These are phyloP conservation scores for Zymoseptoria pseudotritici DNA, from an alignment of 2,329 filamentous ascomycete genomes.

Conservation along the genomic window DNA sequence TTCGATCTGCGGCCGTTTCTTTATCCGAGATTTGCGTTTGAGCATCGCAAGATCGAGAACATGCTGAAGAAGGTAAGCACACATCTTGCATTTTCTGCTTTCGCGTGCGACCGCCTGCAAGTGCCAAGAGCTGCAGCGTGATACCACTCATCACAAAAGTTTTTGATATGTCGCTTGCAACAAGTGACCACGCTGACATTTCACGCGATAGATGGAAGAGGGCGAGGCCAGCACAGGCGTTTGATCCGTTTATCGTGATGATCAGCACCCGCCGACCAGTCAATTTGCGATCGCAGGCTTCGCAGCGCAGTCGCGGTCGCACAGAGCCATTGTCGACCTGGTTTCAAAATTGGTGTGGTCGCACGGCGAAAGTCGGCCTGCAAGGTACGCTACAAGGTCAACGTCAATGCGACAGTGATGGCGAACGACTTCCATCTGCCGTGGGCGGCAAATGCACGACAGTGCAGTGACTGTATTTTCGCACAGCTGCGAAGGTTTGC, in stretches of 20 bases:
- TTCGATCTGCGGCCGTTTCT: slow-evolving; percentile 52
- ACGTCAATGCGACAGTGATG: not conserved
- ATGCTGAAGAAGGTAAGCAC: slow-evolving; percentile 31
- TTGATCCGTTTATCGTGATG: not conserved
- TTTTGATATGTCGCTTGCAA: not conserved
- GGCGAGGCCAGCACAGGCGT: not conserved
- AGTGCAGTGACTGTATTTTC: not conserved
- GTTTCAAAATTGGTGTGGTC: not conserved
- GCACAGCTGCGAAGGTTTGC: not conserved
- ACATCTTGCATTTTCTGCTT: not conserved
- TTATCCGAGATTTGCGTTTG: slow-evolving; percentile 43
- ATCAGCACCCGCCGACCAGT: not conserved
- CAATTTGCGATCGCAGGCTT: not conserved
- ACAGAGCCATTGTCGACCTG: not conserved
- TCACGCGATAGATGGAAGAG: not conserved
- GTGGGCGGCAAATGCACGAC: not conserved
- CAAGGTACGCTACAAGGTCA: not conserved
- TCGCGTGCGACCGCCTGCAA: not conserved
- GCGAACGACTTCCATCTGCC: not conserved
- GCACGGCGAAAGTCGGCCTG: not conserved
- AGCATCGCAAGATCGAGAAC: slow-evolving; percentile 44
- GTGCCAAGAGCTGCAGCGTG: not conserved
- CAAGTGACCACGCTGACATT: not conserved
- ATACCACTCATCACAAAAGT: not conserved
- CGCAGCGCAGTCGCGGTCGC: not conserved